Evolutionary conservation across 257 asterid species (phyloP).

Genomic region (Verbascum thapsus): DNA sequence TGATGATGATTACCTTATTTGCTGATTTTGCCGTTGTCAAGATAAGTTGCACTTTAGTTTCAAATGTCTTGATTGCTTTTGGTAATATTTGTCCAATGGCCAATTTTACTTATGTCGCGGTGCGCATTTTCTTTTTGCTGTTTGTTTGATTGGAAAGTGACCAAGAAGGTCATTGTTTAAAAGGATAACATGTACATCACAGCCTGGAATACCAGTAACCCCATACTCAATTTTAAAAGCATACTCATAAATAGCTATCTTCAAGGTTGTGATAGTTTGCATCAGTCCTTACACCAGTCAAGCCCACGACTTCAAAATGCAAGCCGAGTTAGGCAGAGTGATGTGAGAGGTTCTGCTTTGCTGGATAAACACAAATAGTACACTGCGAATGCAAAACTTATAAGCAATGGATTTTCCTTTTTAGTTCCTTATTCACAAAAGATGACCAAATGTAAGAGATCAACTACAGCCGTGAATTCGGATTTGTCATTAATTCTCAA

Average conservation of each 20-base stretch:
- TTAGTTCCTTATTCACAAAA: slow-evolving; percentile 18
- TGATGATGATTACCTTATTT: slow-evolving; percentile 16
- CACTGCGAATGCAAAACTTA: not conserved
- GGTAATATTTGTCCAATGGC: slow-evolving; percentile 19
- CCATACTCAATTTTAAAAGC: slow-evolving; percentile 15
- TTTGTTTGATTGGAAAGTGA: slow-evolving; percentile 12
- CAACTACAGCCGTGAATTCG: slow-evolving; percentile 12
- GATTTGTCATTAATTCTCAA: slow-evolving; percentile 15
- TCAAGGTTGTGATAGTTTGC: slow-evolving; percentile 28
- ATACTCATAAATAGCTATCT: slow-evolving; percentile 13
- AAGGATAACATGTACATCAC: not conserved
- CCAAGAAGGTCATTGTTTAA: slow-evolving; percentile 18
- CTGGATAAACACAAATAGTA: not conserved
- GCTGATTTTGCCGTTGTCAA: slow-evolving; percentile 24
- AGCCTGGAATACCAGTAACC: no score
- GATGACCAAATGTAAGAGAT: slow-evolving; percentile 12
- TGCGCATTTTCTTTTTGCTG: not conserved
- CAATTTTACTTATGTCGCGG: not conserved
- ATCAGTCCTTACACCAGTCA: slow-evolving; percentile 8
- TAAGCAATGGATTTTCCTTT: not conserved
- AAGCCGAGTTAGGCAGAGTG: slow-evolving; percentile 9
- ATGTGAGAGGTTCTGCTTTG: slow-evolving; percentile 5
- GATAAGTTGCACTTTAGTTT: slow-evolving; percentile 5
- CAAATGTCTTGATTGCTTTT: slow-evolving; percentile 2
- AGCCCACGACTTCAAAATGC: slow-evolving; percentile 12